Percentiles rank a stretch among this genome's conserved stretches.
phyloP scores from a whole-genome alignment of 1,284 basidiomycete genomes.

The Tremellales sp. region DNA sequence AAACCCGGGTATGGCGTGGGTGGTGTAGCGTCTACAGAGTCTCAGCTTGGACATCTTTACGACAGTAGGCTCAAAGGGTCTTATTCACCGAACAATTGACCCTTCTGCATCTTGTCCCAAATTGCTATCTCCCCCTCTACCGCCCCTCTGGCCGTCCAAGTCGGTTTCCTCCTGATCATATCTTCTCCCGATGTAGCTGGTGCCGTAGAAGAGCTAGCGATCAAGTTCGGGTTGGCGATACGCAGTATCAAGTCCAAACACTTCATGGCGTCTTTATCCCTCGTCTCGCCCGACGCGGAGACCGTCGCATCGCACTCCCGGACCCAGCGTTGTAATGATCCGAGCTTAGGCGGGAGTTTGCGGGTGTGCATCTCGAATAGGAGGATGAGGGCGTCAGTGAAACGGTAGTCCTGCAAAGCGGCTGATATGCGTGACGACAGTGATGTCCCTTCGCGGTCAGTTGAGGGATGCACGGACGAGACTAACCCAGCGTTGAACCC shows the following conservation, averaged over 20 bases:
- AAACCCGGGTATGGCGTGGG: constrained; percentile 30
- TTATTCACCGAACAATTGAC: constrained; percentile 28
- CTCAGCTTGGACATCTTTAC: not conserved
- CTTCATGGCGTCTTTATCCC: constrained; percentile 48
- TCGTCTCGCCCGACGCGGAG: constrained; percentile 34
- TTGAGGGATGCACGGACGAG: not conserved
- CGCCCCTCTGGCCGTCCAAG: constrained; percentile 36
- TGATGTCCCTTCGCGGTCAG: constrained; percentile 33
- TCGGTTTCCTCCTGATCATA: constrained; percentile 13
- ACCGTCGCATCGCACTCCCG: constrained; percentile 57
- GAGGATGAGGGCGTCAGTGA: constrained; percentile 53
- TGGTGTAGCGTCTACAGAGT: constrained; percentile 9
- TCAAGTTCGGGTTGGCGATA: constrained; percentile 33
- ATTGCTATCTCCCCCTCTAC: constrained; percentile 34
- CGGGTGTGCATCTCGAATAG: constrained; percentile 57
- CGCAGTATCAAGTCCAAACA: constrained; percentile 56
- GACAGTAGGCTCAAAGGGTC: not conserved
- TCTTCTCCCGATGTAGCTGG: constrained; percentile 11
- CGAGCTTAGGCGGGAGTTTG: constrained; percentile 54
- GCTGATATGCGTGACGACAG: constrained; percentile 54
- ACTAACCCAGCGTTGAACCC: constrained; percentile 36
- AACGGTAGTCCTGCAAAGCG: constrained; percentile 51
- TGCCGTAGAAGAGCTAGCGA: not conserved
- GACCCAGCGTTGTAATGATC: constrained; percentile 58
- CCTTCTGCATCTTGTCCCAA: constrained; percentile 39